phyloP scores from a whole-genome alignment of 164 flowering plant genomes.

The Cinnamomum micranthum region DNA sequence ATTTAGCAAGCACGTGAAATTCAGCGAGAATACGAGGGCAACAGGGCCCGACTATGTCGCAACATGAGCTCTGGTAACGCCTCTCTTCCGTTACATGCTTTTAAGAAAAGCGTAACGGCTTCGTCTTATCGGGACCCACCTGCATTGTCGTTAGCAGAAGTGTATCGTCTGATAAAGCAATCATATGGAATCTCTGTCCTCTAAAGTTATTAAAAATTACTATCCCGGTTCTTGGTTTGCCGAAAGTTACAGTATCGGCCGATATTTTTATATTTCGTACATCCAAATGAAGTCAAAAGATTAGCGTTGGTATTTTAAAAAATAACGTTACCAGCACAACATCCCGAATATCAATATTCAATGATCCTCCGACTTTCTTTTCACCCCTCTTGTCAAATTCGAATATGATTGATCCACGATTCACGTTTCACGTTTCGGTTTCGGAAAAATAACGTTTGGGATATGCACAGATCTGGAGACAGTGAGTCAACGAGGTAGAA shows the following conservation, averaged over 20 bases:
- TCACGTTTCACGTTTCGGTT: too few species aligned
- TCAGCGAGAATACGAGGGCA: neutral
- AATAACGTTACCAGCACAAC: too few species aligned
- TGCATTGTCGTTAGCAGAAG: conserved; percentile 22
- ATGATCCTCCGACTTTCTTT: too few species aligned
- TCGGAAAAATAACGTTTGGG: too few species aligned
- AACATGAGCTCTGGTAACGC: neutral
- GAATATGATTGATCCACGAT: too few species aligned
- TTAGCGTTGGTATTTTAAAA: too few species aligned
- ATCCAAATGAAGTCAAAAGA: neutral
- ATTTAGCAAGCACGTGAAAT: too few species aligned
- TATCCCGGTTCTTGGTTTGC: neutral
- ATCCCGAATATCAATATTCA: too few species aligned
- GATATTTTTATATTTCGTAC: neutral
- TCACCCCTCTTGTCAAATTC: too few species aligned
- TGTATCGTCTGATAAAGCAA: conserved; percentile 18
- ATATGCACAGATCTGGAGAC: too few species aligned
- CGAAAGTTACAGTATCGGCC: neutral
- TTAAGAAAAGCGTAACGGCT: neutral
- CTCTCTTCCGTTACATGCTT: neutral
- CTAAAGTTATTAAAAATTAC: neutral
- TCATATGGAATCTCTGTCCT: conserved; percentile 28
- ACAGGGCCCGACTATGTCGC: neutral
- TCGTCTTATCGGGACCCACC: conserved; percentile 10
- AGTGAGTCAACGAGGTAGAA: too few species aligned